These are phyloP conservation scores for Austroboletus novae-zelandiae DNA, from an alignment of 1,284 basidiomycete genomes.

Conservation along the genomic window DNA sequence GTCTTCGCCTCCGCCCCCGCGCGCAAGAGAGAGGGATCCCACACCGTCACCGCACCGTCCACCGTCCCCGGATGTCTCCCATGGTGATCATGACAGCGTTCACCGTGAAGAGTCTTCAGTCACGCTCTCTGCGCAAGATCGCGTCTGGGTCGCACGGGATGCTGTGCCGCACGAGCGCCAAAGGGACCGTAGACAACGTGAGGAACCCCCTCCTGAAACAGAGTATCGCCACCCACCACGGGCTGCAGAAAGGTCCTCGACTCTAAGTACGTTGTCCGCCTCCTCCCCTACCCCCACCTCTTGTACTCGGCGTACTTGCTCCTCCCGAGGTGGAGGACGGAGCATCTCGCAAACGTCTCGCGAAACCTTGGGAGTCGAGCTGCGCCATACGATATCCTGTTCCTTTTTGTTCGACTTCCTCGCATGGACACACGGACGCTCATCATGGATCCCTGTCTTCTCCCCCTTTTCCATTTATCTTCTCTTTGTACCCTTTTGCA, in stretches of 20 bases:
- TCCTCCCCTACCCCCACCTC: conserved; percentile 49
- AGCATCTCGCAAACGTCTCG: conserved; percentile 44
- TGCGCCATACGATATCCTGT: conserved; percentile 38
- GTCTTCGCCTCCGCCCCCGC: conserved; percentile 20
- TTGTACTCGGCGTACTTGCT: conserved; percentile 40
- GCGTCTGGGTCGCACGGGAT: conserved; percentile 17
- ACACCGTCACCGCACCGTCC: conserved; percentile 19
- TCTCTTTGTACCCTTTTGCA: conserved; percentile 36
- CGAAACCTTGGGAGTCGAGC: conserved; percentile 53
- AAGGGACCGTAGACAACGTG: conserved; percentile 27
- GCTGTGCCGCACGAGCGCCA: conserved; percentile 14
- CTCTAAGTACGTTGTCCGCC: conserved; percentile 78
- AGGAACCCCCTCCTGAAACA: conserved; percentile 24
- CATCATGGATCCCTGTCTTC: conserved; percentile 48
- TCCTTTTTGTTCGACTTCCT: conserved; percentile 45
- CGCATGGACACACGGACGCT: conserved; percentile 53
- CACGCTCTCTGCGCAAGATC: conserved; percentile 20
- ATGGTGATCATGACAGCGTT: conserved; percentile 25
- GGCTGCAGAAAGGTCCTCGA: conserved; percentile 45
- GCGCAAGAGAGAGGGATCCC: conserved; percentile 24
- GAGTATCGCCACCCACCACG: conserved; percentile 37
- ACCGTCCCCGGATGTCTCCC: conserved; percentile 19
- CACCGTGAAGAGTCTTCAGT: conserved; percentile 29
- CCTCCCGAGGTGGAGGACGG: conserved; percentile 50
- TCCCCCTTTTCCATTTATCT: conserved; percentile 24